A percentile compares a stretch with the other conserved stretches of the same genome.
These are phyloP conservation scores for Saccharum spontaneum DNA, from an alignment of 176 grass and related monocot genomes.

Conservation along the genomic window DNA sequence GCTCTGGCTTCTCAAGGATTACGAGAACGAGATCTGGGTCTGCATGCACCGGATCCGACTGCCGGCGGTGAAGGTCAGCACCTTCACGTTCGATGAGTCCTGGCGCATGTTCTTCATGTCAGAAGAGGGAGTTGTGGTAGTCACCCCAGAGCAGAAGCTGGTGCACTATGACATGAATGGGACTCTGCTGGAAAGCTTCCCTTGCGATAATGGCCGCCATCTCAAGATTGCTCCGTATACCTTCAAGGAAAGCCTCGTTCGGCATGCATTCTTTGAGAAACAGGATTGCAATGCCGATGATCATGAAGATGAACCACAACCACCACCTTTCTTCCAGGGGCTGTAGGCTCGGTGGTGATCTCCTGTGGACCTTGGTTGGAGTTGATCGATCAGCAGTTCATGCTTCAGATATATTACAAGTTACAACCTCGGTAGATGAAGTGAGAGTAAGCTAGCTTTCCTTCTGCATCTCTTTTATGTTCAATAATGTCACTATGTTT, in stretches of 20 bases:
- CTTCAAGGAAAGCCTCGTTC: slow-evolving; percentile 16
- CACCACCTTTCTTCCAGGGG: slow-evolving; percentile 5
- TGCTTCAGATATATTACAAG: neutral
- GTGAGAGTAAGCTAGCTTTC: neutral
- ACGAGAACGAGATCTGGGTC: neutral
- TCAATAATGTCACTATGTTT: neutral
- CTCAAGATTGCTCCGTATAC: slow-evolving; percentile 10
- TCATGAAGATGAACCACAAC: neutral
- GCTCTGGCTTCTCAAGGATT: slow-evolving; percentile 11
- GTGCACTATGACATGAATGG: slow-evolving; percentile 4
- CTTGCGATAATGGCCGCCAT: neutral
- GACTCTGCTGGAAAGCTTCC: slow-evolving; percentile 1
- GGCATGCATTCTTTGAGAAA: neutral
- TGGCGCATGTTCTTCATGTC: neutral
- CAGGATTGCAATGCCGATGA: neutral
- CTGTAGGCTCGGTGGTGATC: neutral
- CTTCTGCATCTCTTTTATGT: neutral
- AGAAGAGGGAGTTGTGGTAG: neutral
- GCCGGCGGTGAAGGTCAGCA: neutral
- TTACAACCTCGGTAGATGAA: neutral
- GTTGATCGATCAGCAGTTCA: neutral
- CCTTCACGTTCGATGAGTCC: neutral
- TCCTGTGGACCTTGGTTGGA: neutral
- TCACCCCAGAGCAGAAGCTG: neutral
- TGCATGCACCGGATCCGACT: neutral